Percentiles rank a stretch among this genome's conserved stretches.
These are phyloP conservation scores for Ganoderma resinaceum DNA, from an alignment of 1,284 basidiomycete species.

Conservation along the genomic window DNA sequence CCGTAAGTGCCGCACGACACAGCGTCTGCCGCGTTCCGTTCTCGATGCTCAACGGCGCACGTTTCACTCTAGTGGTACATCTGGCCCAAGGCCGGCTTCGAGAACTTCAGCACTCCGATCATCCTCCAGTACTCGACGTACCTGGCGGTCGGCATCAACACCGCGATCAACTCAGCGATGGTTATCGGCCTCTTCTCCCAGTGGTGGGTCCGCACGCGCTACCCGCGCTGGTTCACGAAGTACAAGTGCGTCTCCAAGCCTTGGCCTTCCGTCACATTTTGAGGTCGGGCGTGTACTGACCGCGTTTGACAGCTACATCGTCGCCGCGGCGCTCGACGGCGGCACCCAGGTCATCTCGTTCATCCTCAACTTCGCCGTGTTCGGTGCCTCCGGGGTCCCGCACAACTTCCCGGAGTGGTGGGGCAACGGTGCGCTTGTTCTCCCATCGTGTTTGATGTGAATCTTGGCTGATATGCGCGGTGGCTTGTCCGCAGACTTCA, in stretches of 20 bases:
- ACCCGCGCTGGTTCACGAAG: conserved; percentile 60
- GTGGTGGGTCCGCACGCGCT: conserved; percentile 53
- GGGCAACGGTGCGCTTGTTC: conserved; percentile 35
- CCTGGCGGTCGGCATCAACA: conserved; percentile 60
- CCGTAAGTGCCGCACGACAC: conserved; percentile 28
- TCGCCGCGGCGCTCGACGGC: conserved; percentile 41
- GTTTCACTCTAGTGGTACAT: conserved; percentile 42
- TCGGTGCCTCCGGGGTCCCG: conserved; percentile 39
- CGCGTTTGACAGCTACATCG: conserved; percentile 37
- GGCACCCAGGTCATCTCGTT: conserved; percentile 43
- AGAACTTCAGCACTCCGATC: conserved; percentile 57
- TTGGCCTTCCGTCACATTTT: neutral
- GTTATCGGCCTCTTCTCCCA: conserved; percentile 60
- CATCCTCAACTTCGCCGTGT: conserved; percentile 43
- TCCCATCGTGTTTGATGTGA: no score
- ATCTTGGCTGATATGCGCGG: neutral
- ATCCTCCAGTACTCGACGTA: conserved; percentile 49
- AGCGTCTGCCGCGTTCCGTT: neutral
- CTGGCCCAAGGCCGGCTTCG: conserved; percentile 54
- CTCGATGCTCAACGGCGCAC: neutral
- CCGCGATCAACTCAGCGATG: conserved; percentile 48
- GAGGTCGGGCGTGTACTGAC: neutral
- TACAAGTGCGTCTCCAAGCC: conserved; percentile 57
- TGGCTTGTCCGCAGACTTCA: conserved; percentile 28
- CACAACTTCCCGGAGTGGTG: conserved; percentile 39